Evolutionary conservation across 2,329 filamentous ascomycete genomes (phyloP).

Genomic region (Microsporum canis): DNA sequence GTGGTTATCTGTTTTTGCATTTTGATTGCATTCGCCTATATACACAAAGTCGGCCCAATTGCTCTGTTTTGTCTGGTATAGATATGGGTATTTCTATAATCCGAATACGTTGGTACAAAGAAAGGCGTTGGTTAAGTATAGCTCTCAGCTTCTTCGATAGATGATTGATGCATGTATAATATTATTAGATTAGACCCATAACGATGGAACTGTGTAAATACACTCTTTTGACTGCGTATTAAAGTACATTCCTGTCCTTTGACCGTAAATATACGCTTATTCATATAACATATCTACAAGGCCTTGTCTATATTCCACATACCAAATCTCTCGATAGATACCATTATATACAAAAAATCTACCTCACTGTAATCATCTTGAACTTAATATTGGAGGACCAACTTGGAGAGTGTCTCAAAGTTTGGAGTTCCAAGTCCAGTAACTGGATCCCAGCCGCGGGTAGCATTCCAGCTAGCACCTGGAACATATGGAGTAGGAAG

Average conservation of each 20-base stretch:
- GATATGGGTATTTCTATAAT: not conserved
- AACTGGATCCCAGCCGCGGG: constrained; percentile 40
- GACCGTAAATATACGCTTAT: not conserved
- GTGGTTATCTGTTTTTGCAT: not conserved
- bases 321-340: not conserved
- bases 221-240: too few relatives aligned
- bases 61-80: not conserved
- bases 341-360: not conserved
- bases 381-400: not conserved
- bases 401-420: constrained; percentile 13
- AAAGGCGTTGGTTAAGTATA: not conserved
- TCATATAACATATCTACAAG: not conserved
- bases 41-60: not conserved
- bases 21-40: not conserved
- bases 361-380: not conserved
- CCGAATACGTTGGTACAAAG: not conserved
- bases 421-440: constrained; percentile 34
- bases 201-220: too few relatives aligned
- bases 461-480: constrained; percentile 42
- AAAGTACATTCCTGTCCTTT: not conserved
- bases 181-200: not conserved
- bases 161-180: not conserved
- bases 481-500: constrained; percentile 31
- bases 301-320: not conserved
- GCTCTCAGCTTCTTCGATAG: not conserved